phyloP scores from a whole-genome alignment of 441 rosid genomes.

The Arabidopsis hybrid region DNA sequence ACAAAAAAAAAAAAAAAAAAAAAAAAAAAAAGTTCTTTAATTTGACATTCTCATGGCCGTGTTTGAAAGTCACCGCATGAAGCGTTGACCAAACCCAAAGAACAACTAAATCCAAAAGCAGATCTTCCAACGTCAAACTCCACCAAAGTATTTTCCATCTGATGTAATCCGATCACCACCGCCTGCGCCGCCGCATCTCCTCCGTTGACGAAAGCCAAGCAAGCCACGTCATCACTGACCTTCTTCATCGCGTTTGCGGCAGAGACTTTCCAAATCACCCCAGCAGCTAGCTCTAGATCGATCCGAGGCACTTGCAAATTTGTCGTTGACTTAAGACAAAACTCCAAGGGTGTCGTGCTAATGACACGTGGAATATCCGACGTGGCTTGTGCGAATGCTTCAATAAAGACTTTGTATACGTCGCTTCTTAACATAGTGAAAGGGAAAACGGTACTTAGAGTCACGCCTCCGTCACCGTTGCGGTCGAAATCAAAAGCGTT shows the following conservation, averaged over 20 bases:
- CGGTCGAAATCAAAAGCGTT: slow-evolving; percentile 37
- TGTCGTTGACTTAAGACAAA: slow-evolving; percentile 40
- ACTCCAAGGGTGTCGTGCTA: slow-evolving; percentile 43
- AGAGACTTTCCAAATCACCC: slow-evolving; percentile 45
- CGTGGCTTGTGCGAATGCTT: slow-evolving; percentile 45
- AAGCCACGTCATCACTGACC: slow-evolving; percentile 34
- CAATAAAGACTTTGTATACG: slow-evolving; percentile 39
- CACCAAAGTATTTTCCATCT: slow-evolving; percentile 50
- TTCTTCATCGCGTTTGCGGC: slow-evolving; percentile 49
- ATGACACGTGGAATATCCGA: slow-evolving; percentile 42
- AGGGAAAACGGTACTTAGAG: slow-evolving; percentile 43
- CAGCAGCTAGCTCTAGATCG: slow-evolving; percentile 43
- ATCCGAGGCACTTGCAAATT: slow-evolving; percentile 43
- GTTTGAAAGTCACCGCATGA: slow-evolving; percentile 41
- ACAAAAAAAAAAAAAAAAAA: too few species aligned
- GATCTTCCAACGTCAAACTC: slow-evolving; percentile 47
- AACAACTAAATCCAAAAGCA: slow-evolving; percentile 51
- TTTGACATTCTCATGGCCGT: slow-evolving; percentile 7
- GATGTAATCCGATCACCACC: slow-evolving; percentile 51
- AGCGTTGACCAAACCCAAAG: slow-evolving; percentile 42
- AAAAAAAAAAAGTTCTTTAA: not conserved
- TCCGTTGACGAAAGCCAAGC: slow-evolving; percentile 52
- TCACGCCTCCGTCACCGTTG: slow-evolving; percentile 48
- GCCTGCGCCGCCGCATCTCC: slow-evolving; percentile 46
- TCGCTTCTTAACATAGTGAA: slow-evolving; percentile 50